Percentiles rank a stretch among this genome's conserved stretches.
phyloP scores from a whole-genome alignment of 805 yeast species.

The Monosporozyma solicola region DNA sequence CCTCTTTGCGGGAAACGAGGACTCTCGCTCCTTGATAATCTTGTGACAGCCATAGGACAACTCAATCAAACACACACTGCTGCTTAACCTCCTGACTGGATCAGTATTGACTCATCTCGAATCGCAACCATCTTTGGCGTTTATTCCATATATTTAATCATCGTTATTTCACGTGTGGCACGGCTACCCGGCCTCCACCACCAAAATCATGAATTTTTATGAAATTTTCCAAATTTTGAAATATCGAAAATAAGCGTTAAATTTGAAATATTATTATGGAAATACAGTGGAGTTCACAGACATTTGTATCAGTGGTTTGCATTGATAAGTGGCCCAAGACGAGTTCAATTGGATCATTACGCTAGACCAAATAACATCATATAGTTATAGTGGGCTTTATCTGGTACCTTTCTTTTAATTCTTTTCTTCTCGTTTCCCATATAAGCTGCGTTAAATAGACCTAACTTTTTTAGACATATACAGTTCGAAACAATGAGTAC shows the following conservation, averaged over 20 bases:
- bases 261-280: neutral
- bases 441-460: neutral
- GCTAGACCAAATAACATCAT: neutral
- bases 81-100: neutral
- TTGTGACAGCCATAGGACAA: neutral
- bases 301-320: neutral
- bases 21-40: neutral
- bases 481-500: neutral
- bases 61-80: neutral
- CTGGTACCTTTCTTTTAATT: neutral
- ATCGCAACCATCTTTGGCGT: neutral
- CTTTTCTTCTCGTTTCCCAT: neutral
- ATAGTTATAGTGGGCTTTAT: neutral
- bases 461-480: too few species aligned
- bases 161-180: neutral
- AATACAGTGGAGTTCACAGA: neutral
- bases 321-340: neutral
- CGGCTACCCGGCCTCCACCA: neutral
- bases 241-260: neutral
- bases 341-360: neutral
- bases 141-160: neutral
- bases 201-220: neutral
- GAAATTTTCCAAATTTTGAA: neutral
- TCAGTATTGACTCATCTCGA: neutral
- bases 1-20: neutral